phyloP scores from a whole-genome alignment of 805 yeast genomes.

The Metschnikowia peoriensis region DNA sequence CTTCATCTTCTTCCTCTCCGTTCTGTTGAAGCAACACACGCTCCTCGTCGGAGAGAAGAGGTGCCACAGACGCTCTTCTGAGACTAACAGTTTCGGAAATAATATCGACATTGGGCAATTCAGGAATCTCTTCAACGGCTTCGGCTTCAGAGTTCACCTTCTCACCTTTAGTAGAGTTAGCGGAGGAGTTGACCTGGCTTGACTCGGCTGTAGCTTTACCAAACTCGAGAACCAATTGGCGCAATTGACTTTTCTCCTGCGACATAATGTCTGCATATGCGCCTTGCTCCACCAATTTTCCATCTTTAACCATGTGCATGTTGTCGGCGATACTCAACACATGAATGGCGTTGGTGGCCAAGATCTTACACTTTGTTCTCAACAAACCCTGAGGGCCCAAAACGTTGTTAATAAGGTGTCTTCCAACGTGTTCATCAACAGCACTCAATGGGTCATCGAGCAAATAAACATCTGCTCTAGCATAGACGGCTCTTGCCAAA shows the following conservation, averaged over 20 bases:
- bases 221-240: constrained; percentile 57
- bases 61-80: constrained; percentile 63
- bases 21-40: constrained; percentile 25
- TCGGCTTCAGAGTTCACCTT: constrained; percentile 14
- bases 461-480: constrained; percentile 87
- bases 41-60: constrained; percentile 41
- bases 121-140: constrained; percentile 14
- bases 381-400: constrained; percentile 79
- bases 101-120: constrained; percentile 24
- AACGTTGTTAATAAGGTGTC: constrained; percentile 77
- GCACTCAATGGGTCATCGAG: constrained; percentile 94
- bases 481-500: constrained; percentile 92
- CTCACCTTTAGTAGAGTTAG: constrained; percentile 22
- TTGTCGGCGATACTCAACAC: constrained; percentile 74
- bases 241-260: constrained; percentile 47
- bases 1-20: constrained; percentile 37
- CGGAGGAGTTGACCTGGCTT: constrained; percentile 14
- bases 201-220: constrained; percentile 45
- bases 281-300: constrained; percentile 67
- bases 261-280: constrained; percentile 52
- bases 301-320: constrained; percentile 67
- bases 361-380: constrained; percentile 66
- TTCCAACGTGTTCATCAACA: constrained; percentile 96
- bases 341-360: constrained; percentile 85
- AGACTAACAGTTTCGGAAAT: constrained; percentile 36